phyloP scores from a whole-genome alignment of 106 monocot species.

The Dioscorea dumetorum region DNA sequence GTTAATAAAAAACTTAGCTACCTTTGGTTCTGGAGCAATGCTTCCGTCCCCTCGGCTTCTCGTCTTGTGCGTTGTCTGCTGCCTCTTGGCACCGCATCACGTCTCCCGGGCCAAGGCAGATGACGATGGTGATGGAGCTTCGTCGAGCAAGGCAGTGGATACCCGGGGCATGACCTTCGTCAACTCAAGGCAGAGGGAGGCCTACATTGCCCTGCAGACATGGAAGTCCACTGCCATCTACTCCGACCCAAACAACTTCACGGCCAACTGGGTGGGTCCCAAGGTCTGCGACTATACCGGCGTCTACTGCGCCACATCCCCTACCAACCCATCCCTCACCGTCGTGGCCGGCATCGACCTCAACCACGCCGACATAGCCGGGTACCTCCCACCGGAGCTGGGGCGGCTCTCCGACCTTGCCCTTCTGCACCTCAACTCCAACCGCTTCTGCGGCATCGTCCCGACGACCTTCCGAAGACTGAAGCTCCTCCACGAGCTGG shows the following conservation, averaged over 20 bases:
- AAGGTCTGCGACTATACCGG: constrained; percentile 46
- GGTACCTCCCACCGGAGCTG: constrained; percentile 45
- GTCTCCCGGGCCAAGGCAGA: not conserved
- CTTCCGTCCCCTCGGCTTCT: not conserved
- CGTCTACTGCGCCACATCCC: constrained; percentile 33
- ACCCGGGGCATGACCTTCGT: constrained; percentile 10
- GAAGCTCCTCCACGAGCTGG: constrained; percentile 51
- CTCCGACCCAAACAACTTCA: constrained; percentile 57
- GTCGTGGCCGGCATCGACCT: constrained; percentile 63
- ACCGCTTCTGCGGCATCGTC: constrained; percentile 63
- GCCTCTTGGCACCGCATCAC: not conserved
- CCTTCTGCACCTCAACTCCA: constrained; percentile 71
- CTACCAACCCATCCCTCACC: constrained; percentile 15
- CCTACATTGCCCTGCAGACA: constrained; percentile 42
- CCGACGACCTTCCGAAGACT: constrained; percentile 29
- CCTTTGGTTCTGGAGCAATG: no score
- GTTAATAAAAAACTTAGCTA: not conserved
- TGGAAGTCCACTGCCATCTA: constrained; percentile 60
- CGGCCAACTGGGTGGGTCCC: constrained; percentile 44
- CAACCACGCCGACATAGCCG: constrained; percentile 59
- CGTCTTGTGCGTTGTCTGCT: not conserved
- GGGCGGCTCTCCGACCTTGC: constrained; percentile 58
- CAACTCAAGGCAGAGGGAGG: constrained; percentile 22
- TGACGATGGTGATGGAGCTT: not conserved
- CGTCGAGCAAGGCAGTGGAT: not conserved